Conservation (phyloP, 352 stramenopile genomes). For the Phytophthora aleatoria region DNA sequence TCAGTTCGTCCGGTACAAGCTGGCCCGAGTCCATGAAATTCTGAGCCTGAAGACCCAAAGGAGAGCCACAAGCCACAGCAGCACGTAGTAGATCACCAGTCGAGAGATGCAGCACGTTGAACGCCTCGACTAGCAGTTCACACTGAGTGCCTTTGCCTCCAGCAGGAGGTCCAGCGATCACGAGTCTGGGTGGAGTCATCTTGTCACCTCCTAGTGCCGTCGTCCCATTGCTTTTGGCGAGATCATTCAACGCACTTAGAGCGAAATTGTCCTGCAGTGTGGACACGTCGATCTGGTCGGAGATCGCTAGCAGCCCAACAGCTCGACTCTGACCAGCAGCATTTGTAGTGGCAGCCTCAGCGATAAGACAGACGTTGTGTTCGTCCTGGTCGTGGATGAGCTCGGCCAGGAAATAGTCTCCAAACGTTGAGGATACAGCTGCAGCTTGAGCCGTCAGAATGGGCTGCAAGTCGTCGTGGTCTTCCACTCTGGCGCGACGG, state of each 20-base stretch:
- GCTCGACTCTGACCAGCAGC: slow-evolving; percentile 40
- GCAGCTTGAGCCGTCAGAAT: slow-evolving; percentile 70
- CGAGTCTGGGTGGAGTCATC: slow-evolving; percentile 60
- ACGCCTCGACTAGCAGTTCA: slow-evolving; percentile 86
- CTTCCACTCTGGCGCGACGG: slow-evolving; percentile 73
- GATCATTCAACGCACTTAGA: slow-evolving; percentile 76
- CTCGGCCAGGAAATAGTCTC: slow-evolving; percentile 93
- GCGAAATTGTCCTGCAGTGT: slow-evolving; percentile 89
- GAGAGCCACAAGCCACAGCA: slow-evolving; percentile 68
- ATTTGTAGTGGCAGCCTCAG: slow-evolving; percentile 44
- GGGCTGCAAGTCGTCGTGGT: slow-evolving; percentile 81
- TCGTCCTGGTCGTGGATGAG: slow-evolving; percentile 90
- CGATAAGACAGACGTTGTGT: slow-evolving; percentile 84
- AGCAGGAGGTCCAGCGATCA: slow-evolving; percentile 91
- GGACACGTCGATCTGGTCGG: slow-evolving; percentile 82
- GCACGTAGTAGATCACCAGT: slow-evolving; percentile 93
- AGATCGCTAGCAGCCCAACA: slow-evolving; percentile 82
- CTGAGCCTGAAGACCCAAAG: slow-evolving; percentile 78
- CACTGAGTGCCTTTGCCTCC: slow-evolving; percentile 96
- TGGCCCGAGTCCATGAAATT: slow-evolving; percentile 89
- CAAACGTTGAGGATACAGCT: slow-evolving; percentile 73
- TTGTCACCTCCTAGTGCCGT: slow-evolving; percentile 17
- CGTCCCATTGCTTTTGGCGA: slow-evolving; percentile 49
- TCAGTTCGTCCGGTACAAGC: slow-evolving; percentile 93
- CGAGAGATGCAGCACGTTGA: slow-evolving; percentile 91